phyloP scores from a whole-genome alignment of 106 monocot genomes.

The Agapanthus africanus region DNA sequence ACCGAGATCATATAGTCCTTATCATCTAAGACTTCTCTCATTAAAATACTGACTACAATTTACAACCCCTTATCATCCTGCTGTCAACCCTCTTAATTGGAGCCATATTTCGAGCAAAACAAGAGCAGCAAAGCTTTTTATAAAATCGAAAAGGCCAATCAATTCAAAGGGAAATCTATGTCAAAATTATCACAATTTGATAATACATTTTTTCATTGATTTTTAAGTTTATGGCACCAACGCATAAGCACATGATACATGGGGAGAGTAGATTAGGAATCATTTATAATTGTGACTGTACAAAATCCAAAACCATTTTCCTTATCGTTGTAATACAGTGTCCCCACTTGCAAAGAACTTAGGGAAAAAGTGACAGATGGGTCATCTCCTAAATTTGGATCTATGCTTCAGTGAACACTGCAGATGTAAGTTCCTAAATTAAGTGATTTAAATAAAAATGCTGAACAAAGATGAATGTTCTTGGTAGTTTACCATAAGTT shows the following conservation, averaged over 20 bases:
- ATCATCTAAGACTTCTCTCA: conserved; percentile 1
- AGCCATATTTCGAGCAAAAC: neutral
- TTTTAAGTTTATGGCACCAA: neutral
- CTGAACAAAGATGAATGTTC: too few relatives aligned
- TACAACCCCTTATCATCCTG: neutral
- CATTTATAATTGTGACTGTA: neutral
- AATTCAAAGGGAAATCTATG: neutral
- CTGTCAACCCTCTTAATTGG: neutral
- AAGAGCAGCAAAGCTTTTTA: neutral
- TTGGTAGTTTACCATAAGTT: too few relatives aligned
- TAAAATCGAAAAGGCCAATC: neutral
- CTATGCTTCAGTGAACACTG: too few relatives aligned
- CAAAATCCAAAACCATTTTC: neutral
- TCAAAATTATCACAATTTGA: conserved; percentile 6
- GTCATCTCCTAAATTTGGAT: neutral
- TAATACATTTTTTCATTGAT: neutral
- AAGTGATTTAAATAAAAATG: too few relatives aligned
- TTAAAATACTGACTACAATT: neutral
- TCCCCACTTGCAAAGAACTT: neutral
- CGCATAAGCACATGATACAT: neutral
- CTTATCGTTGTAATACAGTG: neutral
- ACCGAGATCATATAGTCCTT: neutral
- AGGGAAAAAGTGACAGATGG: too few relatives aligned
- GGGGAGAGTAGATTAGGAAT: neutral
- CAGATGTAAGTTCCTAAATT: too few relatives aligned